phyloP scores from a whole-genome alignment of 495 filamentous ascomycete species.

The Talaromyces liani region DNA sequence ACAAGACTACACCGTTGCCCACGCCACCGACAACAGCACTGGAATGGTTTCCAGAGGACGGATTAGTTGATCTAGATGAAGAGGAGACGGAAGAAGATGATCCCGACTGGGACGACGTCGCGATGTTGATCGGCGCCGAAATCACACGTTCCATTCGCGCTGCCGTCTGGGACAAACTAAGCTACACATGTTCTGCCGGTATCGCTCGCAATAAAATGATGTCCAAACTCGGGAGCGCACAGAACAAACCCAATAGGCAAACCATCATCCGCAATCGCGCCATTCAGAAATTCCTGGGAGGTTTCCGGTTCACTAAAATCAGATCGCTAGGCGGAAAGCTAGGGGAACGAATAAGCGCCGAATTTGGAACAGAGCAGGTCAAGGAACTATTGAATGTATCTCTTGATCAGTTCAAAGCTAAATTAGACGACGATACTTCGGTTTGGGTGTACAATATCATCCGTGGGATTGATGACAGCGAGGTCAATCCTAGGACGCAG shows the following conservation, averaged over 20 bases:
- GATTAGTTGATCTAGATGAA: conserved; percentile 65
- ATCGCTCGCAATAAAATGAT: conserved; percentile 91
- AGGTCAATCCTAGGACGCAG: conserved; percentile 85
- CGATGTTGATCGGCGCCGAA: conserved; percentile 75
- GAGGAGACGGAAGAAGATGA: conserved; percentile 69
- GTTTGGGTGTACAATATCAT: conserved; percentile 82
- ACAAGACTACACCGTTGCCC: conserved; percentile 64
- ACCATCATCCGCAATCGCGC: conserved; percentile 84
- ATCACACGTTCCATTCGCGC: conserved; percentile 72
- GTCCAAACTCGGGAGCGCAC: conserved; percentile 81
- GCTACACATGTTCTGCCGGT: conserved; percentile 87
- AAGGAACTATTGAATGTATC: conserved; percentile 65
- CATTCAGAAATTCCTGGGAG: conserved; percentile 67
- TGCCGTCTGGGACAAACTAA: conserved; percentile 56
- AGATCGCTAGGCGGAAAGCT: conserved; percentile 94
- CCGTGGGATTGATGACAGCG: conserved; percentile 76
- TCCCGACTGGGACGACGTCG: conserved; percentile 95
- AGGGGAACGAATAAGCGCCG: conserved; percentile 70
- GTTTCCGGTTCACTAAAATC: conserved; percentile 94
- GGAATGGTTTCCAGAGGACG: conserved; percentile 70
- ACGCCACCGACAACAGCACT: conserved; percentile 66
- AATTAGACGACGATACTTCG: conserved; percentile 79
- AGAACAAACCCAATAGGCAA: conserved; percentile 90
- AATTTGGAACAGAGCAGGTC: conserved; percentile 74
- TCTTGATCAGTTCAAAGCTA: conserved; percentile 69